These are phyloP conservation scores for Plectosphaerella sp. DNA, from an alignment of 2,329 filamentous ascomycete species.

Conservation along the genomic window DNA sequence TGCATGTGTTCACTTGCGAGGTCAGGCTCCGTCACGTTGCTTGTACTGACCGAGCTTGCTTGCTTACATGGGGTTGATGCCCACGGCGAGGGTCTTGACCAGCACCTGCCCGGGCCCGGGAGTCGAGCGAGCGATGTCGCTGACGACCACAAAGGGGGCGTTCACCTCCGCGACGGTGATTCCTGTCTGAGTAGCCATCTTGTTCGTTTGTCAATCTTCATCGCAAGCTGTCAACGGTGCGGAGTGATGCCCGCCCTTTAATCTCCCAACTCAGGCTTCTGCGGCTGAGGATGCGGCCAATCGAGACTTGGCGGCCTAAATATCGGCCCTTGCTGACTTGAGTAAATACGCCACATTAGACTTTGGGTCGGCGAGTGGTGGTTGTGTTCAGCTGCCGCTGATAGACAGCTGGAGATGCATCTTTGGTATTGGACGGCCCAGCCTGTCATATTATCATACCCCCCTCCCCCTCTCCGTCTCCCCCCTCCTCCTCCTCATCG, in stretches of 20 bases:
- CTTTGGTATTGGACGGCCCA: background rate
- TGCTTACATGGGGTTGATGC: slow-evolving; percentile 22
- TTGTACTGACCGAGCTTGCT: no score
- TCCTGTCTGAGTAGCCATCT: background rate
- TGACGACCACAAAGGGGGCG: background rate
- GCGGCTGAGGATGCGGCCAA: no score
- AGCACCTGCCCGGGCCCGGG: slow-evolving; percentile 8
- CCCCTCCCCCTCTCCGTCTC: slow-evolving; percentile 1
- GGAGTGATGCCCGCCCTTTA: no score
- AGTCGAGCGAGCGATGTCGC: background rate
- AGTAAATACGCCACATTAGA: no score
- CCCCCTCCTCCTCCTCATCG: slow-evolving; percentile 54
- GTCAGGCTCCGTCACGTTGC: background rate
- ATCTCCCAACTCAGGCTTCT: no score
- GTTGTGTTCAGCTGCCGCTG: no score
- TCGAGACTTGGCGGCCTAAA: no score
- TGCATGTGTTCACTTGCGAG: background rate
- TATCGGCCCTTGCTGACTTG: no score
- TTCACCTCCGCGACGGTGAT: background rate
- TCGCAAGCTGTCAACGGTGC: no score
- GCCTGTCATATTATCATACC: background rate
- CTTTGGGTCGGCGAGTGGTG: no score
- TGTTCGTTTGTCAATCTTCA: background rate
- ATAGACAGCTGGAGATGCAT: background rate
- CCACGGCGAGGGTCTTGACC: slow-evolving; percentile 21